phyloP scores from a whole-genome alignment of 2,329 filamentous ascomycete species.

The Capronia epimyces region DNA sequence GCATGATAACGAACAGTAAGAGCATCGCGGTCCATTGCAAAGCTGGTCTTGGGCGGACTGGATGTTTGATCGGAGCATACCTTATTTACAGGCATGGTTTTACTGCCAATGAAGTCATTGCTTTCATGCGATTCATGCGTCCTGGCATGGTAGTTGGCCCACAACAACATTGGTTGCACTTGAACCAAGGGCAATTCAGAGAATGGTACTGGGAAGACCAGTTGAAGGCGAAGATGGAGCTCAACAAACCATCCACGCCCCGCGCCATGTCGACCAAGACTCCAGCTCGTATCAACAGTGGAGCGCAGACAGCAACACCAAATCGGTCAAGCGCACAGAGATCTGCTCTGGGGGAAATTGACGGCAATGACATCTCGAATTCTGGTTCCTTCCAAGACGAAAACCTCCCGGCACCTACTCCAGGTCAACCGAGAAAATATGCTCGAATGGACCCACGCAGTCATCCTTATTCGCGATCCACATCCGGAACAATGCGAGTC shows the following conservation, averaged over 20 bases:
- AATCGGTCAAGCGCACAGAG: conserved; percentile 53
- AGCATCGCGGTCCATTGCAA: conserved; percentile 98
- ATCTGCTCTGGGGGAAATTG: conserved; percentile 88
- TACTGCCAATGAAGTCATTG: conserved; percentile 93
- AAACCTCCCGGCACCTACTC: conserved; percentile 88
- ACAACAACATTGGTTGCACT: conserved; percentile 96
- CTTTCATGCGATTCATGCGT: conserved; percentile 98
- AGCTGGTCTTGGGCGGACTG: conserved; percentile 88
- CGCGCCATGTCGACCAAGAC: conserved; percentile 51
- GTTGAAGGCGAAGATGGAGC: conserved; percentile 74
- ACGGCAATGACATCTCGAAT: conserved; percentile 62
- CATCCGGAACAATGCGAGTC: conserved; percentile 40
- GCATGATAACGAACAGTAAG: conserved; percentile 89
- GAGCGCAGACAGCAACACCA: conserved; percentile 72
- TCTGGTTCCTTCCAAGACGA: conserved; percentile 66
- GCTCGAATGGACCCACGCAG: conserved; percentile 68
- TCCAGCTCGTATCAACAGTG: conserved; percentile 55
- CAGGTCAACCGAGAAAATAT: conserved; percentile 89
- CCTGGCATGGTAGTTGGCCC: conserved; percentile 98
- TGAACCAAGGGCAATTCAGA: conserved; percentile 95
- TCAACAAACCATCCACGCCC: conserved; percentile 54
- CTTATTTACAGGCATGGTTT: conserved; percentile 96
- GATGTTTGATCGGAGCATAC: conserved; percentile 94
- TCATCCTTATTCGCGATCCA: conserved; percentile 62
- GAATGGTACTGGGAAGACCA: conserved; percentile 87